Conservation (phyloP, 371 early-diverging fungal species). For the Blakeslea trispora region DNA sequence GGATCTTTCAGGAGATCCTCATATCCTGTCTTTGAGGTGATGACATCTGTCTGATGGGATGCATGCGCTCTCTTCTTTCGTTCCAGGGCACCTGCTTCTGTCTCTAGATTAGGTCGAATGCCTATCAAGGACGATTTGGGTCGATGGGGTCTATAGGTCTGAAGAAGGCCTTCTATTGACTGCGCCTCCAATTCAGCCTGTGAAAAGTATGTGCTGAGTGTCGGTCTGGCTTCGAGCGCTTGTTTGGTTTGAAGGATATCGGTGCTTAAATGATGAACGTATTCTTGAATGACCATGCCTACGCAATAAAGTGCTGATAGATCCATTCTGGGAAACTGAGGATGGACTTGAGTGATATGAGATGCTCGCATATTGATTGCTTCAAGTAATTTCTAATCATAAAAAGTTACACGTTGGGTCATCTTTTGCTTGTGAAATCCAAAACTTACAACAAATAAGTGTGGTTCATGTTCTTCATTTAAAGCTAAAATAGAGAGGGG, state of each 20-base stretch:
- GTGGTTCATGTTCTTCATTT: conserved; percentile 1
- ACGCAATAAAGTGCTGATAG: conserved; percentile 17
- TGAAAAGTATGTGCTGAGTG: background rate
- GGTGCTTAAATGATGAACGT: background rate
- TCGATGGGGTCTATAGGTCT: background rate
- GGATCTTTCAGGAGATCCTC: background rate
- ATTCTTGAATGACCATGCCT: conserved; percentile 16
- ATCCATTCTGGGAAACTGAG: conserved; percentile 6
- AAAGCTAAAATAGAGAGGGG: conserved; percentile 1
- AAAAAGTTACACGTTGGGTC: too few species aligned
- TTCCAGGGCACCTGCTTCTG: background rate
- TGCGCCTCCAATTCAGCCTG: background rate
- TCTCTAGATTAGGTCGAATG: conserved; percentile 3
- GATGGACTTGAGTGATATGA: conserved; percentile 1
- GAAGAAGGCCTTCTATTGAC: background rate
- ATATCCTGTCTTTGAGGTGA: background rate
- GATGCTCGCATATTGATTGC: conserved; percentile 10
- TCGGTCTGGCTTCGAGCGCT: background rate
- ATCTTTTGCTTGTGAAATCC: too few species aligned
- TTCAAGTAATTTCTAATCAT: conserved; percentile 16
- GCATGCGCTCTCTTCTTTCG: background rate
- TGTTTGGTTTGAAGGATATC: conserved; percentile 4
- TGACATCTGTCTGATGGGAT: background rate
- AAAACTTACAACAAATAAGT: background rate
- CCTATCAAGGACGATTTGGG: background rate